phyloP scores from a whole-genome alignment of 1,284 basidiomycete genomes.

The Cutaneotrichosporon sp. region DNA sequence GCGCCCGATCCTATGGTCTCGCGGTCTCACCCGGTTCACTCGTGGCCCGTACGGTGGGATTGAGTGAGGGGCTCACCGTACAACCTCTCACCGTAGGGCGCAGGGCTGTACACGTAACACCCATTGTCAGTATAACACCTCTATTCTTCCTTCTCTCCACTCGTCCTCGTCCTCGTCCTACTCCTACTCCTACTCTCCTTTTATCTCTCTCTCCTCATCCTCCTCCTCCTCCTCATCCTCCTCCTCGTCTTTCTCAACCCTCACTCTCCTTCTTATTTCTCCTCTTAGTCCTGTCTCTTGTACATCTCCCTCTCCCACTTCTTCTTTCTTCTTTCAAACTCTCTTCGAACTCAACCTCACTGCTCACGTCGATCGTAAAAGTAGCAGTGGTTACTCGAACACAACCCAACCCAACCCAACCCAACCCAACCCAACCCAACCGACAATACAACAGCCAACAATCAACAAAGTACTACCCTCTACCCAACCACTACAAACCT shows the following conservation, averaged over 20 bases:
- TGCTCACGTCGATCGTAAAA: conserved; percentile 2
- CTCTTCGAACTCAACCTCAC: not conserved
- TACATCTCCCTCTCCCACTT: not conserved
- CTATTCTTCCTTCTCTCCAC: not conserved
- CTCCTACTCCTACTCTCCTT: not conserved
- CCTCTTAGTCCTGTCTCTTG: not conserved
- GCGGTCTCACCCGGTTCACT: no score
- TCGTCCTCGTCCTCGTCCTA: not conserved
- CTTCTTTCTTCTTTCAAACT: not conserved
- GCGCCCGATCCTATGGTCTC: no score
- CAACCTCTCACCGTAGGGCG: no score
- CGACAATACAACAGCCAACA: no score
- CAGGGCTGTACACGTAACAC: no score
- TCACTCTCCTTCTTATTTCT: not conserved
- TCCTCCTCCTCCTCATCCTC: not conserved
- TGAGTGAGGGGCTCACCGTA: no score
- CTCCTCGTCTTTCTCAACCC: not conserved
- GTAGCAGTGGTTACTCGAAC: no score
- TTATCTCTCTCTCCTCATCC: not conserved
- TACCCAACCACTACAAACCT: not conserved
- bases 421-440: no score
- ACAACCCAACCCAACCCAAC: no score
- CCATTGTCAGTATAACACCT: no score
- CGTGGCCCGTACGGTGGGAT: no score
- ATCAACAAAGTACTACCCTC: not conserved